Conservation (phyloP, 2,329 filamentous ascomycete species). For the Pyricularia grisea region DNA sequence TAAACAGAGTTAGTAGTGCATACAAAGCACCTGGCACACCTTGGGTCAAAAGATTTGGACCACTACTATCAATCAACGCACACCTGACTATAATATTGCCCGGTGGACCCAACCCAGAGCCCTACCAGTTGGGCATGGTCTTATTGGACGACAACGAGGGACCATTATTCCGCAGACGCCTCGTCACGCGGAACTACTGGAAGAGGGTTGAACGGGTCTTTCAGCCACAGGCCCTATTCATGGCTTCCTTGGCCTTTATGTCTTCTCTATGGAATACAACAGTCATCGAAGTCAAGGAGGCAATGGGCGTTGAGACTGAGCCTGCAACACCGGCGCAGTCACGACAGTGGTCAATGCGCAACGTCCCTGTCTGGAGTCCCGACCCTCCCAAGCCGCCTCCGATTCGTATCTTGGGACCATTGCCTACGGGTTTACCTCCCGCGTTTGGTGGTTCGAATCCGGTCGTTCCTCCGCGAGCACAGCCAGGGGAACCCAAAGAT, state of each 20-base stretch:
- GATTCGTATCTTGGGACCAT: background rate
- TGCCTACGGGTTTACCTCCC: background rate
- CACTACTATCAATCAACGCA: background rate
- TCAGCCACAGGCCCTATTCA: background rate
- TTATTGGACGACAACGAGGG: background rate
- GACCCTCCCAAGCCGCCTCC: background rate
- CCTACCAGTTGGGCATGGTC: background rate
- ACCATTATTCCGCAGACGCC: background rate
- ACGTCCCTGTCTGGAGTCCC: background rate
- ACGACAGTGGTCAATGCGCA: background rate
- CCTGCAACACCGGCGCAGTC: background rate
- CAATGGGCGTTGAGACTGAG: background rate
- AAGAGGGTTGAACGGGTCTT: background rate
- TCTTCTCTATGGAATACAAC: background rate
- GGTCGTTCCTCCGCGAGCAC: background rate
- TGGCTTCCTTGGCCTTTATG: background rate
- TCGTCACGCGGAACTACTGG: background rate
- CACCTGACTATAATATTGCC: background rate
- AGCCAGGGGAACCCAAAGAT: background rate
- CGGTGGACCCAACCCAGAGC: background rate
- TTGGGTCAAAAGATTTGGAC: background rate
- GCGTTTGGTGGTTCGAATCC: background rate
- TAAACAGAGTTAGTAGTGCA: background rate
- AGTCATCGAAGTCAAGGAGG: background rate
- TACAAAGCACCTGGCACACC: background rate